Conservation (phyloP, 2,329 filamentous ascomycete genomes). For the Aureobasidium zeae region DNA sequence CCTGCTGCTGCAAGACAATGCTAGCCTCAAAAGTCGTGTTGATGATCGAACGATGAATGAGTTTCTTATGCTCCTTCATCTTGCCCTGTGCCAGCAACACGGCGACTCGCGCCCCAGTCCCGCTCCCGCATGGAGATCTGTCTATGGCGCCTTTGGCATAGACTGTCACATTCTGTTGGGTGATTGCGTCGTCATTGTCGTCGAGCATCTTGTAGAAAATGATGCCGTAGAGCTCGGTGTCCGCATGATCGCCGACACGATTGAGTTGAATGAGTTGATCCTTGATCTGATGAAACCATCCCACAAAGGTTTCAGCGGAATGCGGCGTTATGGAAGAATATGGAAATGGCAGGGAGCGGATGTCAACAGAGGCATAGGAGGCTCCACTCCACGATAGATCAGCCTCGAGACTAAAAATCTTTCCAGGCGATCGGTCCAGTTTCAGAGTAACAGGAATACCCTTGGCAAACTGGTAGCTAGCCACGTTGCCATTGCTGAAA, state of each 20-base stretch:
- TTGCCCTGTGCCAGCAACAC: conserved; percentile 5
- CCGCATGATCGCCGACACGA: background rate
- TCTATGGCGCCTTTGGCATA: conserved; percentile 41
- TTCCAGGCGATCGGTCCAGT: no score
- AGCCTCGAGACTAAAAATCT: no score
- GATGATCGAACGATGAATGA: conserved; percentile 14
- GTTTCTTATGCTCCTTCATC: conserved; percentile 2
- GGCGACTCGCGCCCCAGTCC: conserved; percentile 27
- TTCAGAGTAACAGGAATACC: background rate
- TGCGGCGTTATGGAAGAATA: conserved; percentile 2
- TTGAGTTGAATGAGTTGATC: background rate
- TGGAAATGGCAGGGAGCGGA: background rate
- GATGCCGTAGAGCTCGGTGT: conserved; percentile 15
- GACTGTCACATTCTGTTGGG: conserved; percentile 16
- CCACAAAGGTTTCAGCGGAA: conserved; percentile 14
- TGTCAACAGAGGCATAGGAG: conserved; percentile 14
- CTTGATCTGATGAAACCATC: conserved; percentile 14
- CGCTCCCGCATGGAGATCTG: conserved; percentile 31
- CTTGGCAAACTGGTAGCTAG: conserved; percentile 12
- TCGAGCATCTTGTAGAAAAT: conserved; percentile 15
- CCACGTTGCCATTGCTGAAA: conserved; percentile 13
- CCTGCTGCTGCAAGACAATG: conserved; percentile 2
- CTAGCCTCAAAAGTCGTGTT: conserved; percentile 11
- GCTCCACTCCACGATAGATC: conserved; percentile 17
- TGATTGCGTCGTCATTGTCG: conserved; percentile 1